phyloP scores from a whole-genome alignment of 805 yeast genomes.

The Pichia eremophila region DNA sequence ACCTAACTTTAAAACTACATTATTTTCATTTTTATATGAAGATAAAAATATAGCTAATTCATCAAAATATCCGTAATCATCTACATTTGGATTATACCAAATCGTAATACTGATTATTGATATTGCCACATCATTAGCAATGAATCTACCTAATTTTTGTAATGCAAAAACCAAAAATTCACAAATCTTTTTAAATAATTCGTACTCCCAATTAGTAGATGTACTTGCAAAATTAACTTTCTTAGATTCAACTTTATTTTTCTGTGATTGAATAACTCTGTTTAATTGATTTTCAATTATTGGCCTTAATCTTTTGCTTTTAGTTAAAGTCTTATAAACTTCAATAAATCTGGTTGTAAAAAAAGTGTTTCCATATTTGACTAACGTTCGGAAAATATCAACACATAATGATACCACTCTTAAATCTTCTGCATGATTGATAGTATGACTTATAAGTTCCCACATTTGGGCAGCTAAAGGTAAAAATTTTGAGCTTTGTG shows the following conservation, averaged over 20 bases:
- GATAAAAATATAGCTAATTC: constrained; percentile 11
- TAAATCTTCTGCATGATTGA: constrained; percentile 16
- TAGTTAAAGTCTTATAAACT: constrained; percentile 21
- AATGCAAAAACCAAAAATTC: constrained; percentile 29
- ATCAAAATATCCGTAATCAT: constrained; percentile 23
- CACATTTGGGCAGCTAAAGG: constrained; percentile 47
- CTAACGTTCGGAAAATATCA: constrained; percentile 18
- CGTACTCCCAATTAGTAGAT: constrained; percentile 20
- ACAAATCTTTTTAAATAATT: constrained; percentile 20
- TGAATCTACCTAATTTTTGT: constrained; percentile 29
- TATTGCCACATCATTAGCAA: constrained; percentile 32
- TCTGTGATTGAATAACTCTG: background rate
- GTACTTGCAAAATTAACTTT: constrained; percentile 17
- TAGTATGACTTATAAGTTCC: constrained; percentile 32
- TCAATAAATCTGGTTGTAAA: constrained; percentile 38
- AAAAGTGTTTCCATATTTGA: constrained; percentile 36
- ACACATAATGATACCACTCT: constrained; percentile 25
- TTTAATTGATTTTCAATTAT: constrained; percentile 10
- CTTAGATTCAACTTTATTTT: background rate
- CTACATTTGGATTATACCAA: constrained; percentile 11
- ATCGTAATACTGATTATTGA: constrained; percentile 29
- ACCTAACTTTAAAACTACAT: background rate
- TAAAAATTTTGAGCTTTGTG: constrained; percentile 34
- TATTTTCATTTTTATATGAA: background rate
- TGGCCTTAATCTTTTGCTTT: constrained; percentile 5